Conservation (phyloP, 345 rosid genomes). For the Syzygium grande region DNA sequence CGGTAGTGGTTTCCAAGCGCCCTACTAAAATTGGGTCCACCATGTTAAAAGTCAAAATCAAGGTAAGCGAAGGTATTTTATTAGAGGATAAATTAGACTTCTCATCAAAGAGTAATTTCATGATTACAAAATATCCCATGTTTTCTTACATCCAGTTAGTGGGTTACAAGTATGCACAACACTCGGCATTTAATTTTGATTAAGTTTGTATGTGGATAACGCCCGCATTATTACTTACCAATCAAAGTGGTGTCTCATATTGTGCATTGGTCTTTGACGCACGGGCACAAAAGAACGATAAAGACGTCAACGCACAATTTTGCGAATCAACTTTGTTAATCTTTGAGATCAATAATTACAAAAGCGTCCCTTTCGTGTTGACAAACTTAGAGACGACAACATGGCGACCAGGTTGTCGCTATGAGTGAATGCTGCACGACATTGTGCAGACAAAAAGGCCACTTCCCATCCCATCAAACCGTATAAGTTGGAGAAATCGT, state of each 20-base stretch:
- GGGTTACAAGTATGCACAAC: neutral
- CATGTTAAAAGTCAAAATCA: neutral
- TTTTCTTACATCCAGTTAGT: neutral
- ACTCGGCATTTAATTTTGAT: fast-evolving
- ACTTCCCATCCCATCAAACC: neutral
- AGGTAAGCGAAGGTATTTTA: neutral
- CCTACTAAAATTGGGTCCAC: neutral
- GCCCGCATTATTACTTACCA: neutral
- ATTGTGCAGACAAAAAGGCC: neutral
- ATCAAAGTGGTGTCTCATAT: neutral
- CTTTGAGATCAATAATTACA: neutral
- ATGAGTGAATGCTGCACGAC: neutral
- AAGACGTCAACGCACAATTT: neutral
- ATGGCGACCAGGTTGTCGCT: neutral
- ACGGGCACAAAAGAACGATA: neutral
- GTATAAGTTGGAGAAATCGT: neutral
- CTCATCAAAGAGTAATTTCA: neutral
- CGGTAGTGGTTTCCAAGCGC: neutral
- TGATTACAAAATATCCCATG: neutral
- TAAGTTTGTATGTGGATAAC: neutral
- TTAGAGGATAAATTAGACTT: neutral
- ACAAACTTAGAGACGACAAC: neutral
- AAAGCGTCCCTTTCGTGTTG: neutral
- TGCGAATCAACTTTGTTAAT: neutral
- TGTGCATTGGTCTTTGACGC: neutral